Base-by-base conservation (phyloP, 2,329 filamentous ascomycete species). In the Ophiostoma novo-ulmi region DNA sequence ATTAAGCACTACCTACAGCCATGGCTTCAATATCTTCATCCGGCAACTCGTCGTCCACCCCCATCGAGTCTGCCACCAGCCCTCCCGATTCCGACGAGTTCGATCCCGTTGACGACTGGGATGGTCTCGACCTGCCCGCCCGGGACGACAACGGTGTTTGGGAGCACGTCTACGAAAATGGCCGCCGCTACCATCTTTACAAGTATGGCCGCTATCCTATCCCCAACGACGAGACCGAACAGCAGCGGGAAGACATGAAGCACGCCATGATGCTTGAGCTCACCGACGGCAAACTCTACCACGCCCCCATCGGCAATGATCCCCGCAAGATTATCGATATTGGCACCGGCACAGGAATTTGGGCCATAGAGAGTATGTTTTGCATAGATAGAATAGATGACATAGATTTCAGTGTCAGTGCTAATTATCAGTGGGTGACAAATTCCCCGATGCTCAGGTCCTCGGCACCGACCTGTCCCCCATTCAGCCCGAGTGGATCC, bases 251-350 rank as follows among this genome's bases (percentile, higher is more conserved):
- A 73, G 80, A 80, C 70, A 81, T 81, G 71, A 80, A 81, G 71
- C 83, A 85, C 72, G 76, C 78, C 22, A 76, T 83, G 73, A 82
- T 85, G 76, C 78, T 82, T 5, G 79, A 86, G 72, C 70, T 84
- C 48, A 79, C 78, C 44, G 79, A 81, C 72, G 81, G 81, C 1
- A 78, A 78, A 44, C 77, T 84, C n/a, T 82, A 82, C 71, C 77
- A 79, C 63, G 78, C 81, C 3, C 81, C 81, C 6, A 77, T 84
- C 39, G 79, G 78, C n/a, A 76, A 80, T 5, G 70, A 78, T n/a
- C 81, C 81, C 0, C 77, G 81, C 52, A 81, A 78, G 66, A 81
- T 85, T 39, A 76, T 84, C 13, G 82, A 84, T 68, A 76, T 84
- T 22, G 84, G 84, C 14, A 85, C 84, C 2, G 83, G 76, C 44